Percentiles rank a stretch among this genome's conserved stretches.
Conservation (phyloP, 306 rosid species). For the Luffa aegyptiaca region DNA sequence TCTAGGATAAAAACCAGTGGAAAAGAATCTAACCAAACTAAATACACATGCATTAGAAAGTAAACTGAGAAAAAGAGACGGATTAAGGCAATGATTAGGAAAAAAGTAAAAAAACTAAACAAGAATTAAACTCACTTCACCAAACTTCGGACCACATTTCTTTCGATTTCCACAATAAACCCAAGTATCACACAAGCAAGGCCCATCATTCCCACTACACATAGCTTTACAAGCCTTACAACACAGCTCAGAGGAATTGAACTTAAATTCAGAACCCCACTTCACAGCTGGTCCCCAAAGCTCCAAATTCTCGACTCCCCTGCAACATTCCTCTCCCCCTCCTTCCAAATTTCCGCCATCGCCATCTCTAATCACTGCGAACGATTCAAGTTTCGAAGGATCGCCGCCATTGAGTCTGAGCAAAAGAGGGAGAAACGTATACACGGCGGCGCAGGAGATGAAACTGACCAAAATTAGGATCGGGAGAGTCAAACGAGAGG, state of each 20-base stretch:
- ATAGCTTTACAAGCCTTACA: slow-evolving; percentile 79
- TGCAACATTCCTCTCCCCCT: slow-evolving; percentile 40
- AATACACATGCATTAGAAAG: not conserved
- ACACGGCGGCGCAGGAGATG: slow-evolving; percentile 51
- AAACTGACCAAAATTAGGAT: slow-evolving; percentile 33
- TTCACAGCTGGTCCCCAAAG: slow-evolving; percentile 90
- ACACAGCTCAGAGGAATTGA: slow-evolving; percentile 53
- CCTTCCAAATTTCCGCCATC: slow-evolving; percentile 15
- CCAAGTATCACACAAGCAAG: slow-evolving; percentile 86
- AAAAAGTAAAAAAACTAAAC: not conserved
- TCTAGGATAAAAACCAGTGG: not conserved
- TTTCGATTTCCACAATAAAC: slow-evolving; percentile 68
- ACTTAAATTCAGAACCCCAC: slow-evolving; percentile 88
- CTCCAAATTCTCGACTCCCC: slow-evolving; percentile 70
- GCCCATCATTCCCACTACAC: slow-evolving; percentile 83
- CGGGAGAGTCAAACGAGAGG: slow-evolving; percentile 25
- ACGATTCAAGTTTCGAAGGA: slow-evolving; percentile 13
- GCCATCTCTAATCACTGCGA: slow-evolving; percentile 18
- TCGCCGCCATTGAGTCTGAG: slow-evolving; percentile 17
- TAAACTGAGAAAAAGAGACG: not conserved
- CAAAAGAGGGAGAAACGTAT: slow-evolving; percentile 37
- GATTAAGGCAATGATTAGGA: not conserved
- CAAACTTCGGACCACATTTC: slow-evolving; percentile 69
- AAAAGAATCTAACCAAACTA: not conserved
- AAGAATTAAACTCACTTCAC: slow-evolving; percentile 46